phyloP scores from a whole-genome alignment of 2,329 filamentous ascomycete genomes.

The Colletotrichum godetiae region DNA sequence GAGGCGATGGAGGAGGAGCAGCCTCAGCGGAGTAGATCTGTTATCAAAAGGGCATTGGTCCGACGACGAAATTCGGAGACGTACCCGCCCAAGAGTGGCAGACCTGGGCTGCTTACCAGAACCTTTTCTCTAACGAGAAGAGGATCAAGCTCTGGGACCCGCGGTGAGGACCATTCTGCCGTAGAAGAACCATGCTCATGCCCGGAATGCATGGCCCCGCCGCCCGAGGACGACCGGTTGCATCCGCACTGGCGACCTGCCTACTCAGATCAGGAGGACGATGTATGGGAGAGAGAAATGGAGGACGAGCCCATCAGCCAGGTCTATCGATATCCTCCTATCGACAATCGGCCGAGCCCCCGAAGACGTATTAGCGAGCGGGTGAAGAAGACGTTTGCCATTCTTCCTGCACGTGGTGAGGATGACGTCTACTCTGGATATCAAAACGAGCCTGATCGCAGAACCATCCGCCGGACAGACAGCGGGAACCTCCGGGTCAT shows the following conservation, averaged over 20 bases:
- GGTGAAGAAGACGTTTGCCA: slow-evolving; percentile 70
- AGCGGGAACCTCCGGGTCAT: slow-evolving; percentile 72
- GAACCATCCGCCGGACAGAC: slow-evolving; percentile 68
- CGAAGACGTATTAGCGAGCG: slow-evolving; percentile 63
- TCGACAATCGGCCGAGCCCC: slow-evolving; percentile 60
- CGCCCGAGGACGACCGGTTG: slow-evolving; percentile 64
- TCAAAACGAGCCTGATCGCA: slow-evolving; percentile 56
- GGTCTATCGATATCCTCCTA: slow-evolving; percentile 58
- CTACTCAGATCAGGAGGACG: slow-evolving; percentile 51
- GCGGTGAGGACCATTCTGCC: slow-evolving; percentile 40
- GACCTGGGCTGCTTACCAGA: slow-evolving; percentile 57
- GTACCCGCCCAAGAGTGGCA: slow-evolving; percentile 52
- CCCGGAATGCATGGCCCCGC: slow-evolving; percentile 56
- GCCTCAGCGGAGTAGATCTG: slow-evolving; percentile 58
- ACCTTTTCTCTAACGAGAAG: slow-evolving; percentile 64
- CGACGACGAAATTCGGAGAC: slow-evolving; percentile 57
- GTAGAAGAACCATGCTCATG: slow-evolving; percentile 51
- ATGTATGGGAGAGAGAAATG: slow-evolving; percentile 44
- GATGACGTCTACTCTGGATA: slow-evolving; percentile 47
- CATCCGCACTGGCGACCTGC: slow-evolving; percentile 73
- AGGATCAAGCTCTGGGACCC: slow-evolving; percentile 36
- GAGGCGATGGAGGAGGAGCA: slow-evolving; percentile 57
- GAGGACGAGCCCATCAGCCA: slow-evolving; percentile 51
- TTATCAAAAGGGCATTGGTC: slow-evolving; percentile 65
- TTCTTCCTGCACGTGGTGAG: slow-evolving; percentile 63